Evolutionary conservation across 768 basidiomycete species (phyloP).

Genomic region (Russula abietina): DNA sequence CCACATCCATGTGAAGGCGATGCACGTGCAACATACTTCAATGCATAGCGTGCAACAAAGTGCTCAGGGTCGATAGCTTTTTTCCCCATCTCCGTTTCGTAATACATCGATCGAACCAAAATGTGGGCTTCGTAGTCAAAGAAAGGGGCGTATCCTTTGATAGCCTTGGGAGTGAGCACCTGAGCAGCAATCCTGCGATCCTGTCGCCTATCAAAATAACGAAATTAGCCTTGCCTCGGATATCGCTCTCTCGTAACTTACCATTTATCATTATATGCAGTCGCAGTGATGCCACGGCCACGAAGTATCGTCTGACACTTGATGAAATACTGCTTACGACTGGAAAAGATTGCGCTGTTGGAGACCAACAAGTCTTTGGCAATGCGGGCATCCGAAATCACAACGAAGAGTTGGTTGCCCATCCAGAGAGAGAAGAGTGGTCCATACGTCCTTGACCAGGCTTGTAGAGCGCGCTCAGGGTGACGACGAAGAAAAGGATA

Average conservation of each 20-base stretch:
- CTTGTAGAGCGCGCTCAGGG: slow-evolving; percentile 39
- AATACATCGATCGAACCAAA: slow-evolving; percentile 36
- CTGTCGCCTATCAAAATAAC: slow-evolving; percentile 32
- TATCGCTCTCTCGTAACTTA: slow-evolving; percentile 18
- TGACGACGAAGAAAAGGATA: slow-evolving; percentile 39
- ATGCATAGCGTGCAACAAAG: slow-evolving; percentile 35
- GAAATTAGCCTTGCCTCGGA: not conserved
- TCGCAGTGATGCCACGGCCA: slow-evolving; percentile 41
- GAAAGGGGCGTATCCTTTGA: slow-evolving; percentile 34
- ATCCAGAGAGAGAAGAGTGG: slow-evolving; percentile 43
- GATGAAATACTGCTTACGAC: slow-evolving; percentile 42
- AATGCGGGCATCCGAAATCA: slow-evolving; percentile 41
- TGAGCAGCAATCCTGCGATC: slow-evolving; percentile 39
- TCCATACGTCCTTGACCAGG: slow-evolving; percentile 42
- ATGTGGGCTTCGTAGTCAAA: slow-evolving; percentile 39
- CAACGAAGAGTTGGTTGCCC: slow-evolving; percentile 43
- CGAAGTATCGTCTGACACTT: slow-evolving; percentile 42
- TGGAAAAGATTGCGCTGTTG: slow-evolving; percentile 43
- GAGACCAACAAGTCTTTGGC: slow-evolving; percentile 42
- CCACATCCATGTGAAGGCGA: not conserved
- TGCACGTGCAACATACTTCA: slow-evolving; percentile 23
- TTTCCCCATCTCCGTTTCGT: slow-evolving; percentile 31
- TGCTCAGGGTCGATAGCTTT: slow-evolving; percentile 37
- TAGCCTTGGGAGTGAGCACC: slow-evolving; percentile 33
- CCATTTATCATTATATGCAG: slow-evolving; percentile 42